These are phyloP conservation scores for Cercospora canescens DNA, from an alignment of 2,329 filamentous ascomycete genomes.

Conservation along the genomic window DNA sequence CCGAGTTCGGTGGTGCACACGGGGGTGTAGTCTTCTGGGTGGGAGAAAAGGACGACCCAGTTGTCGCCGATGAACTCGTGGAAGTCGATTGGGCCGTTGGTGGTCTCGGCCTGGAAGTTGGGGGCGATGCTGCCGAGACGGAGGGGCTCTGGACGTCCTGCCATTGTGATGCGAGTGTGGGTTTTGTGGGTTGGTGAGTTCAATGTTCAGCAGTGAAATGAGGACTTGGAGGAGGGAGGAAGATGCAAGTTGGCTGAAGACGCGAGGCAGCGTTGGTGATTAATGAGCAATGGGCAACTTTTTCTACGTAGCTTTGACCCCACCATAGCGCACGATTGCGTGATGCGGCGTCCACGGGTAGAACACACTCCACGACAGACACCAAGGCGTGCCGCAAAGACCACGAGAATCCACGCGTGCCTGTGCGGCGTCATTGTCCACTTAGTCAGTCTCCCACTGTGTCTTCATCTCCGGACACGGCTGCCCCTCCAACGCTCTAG, in stretches of 20 bases:
- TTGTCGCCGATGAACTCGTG: slow-evolving; percentile 70
- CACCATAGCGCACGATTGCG: slow-evolving; percentile 1
- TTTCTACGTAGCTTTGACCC: slow-evolving; percentile 2
- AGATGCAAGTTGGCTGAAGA: not conserved
- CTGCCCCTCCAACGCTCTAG: not conserved
- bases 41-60: slow-evolving; percentile 71
- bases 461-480: not conserved
- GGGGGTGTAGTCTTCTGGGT: slow-evolving; percentile 63
- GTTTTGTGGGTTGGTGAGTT: slow-evolving; percentile 17
- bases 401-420: not conserved
- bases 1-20: slow-evolving; percentile 65
- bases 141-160: slow-evolving; percentile 42
- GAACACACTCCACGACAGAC: not conserved
- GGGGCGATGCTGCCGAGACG: slow-evolving; percentile 67
- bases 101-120: slow-evolving; percentile 70
- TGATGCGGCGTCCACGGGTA: not conserved
- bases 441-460: not conserved
- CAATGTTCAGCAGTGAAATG: not conserved
- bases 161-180: slow-evolving; percentile 1
- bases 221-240: not conserved
- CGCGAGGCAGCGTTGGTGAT: slow-evolving; percentile 1
- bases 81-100: slow-evolving; percentile 66
- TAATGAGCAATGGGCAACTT: slow-evolving; percentile 5
- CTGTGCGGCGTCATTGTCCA: not conserved
- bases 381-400: no score